A percentile compares a stretch with the other conserved stretches of the same genome.
phyloP scores from a whole-genome alignment of 306 rosid species.

The Rubus idaeus region DNA sequence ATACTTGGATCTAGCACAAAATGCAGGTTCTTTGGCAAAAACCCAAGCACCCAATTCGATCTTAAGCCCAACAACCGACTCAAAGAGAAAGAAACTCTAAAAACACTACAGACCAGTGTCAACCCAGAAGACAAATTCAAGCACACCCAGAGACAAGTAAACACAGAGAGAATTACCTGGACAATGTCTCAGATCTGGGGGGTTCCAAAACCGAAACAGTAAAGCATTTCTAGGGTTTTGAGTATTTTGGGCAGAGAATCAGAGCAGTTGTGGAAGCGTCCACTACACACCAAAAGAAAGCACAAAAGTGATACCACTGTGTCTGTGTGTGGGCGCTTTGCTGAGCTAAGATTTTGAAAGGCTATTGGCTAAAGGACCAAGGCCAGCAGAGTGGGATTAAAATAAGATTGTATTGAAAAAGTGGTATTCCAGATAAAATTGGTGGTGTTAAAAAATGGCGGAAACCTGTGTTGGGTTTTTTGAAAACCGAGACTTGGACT shows the following conservation, averaged over 20 bases:
- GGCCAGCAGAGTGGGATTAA: background rate
- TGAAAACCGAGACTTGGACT: background rate
- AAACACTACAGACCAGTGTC: background rate
- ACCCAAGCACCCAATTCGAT: constrained; percentile 24
- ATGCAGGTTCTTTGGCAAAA: constrained; percentile 40
- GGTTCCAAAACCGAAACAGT: constrained; percentile 22
- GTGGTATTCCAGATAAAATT: background rate
- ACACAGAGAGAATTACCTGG: constrained; percentile 17
- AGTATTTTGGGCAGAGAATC: constrained; percentile 12
- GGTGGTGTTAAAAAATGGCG: constrained; percentile 8
- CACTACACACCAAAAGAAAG: constrained; percentile 41
- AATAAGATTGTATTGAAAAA: background rate
- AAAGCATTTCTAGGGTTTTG: constrained; percentile 43
- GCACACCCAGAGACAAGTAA: constrained; percentile 1
- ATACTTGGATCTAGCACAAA: constrained; percentile 36
- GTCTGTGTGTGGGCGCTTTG: constrained; percentile 14
- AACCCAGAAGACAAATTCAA: constrained; percentile 10
- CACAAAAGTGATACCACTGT: background rate
- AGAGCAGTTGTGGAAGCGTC: constrained; percentile 28
- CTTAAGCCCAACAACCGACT: background rate
- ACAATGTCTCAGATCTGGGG: constrained; percentile 50
- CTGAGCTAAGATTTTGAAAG: constrained; percentile 29
- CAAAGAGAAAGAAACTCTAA: background rate
- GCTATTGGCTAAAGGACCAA: constrained; percentile 10
- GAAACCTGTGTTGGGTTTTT: background rate